Base-by-base conservation (phyloP, 176 grass and related monocot species). In the Paspalum notatum region DNA sequence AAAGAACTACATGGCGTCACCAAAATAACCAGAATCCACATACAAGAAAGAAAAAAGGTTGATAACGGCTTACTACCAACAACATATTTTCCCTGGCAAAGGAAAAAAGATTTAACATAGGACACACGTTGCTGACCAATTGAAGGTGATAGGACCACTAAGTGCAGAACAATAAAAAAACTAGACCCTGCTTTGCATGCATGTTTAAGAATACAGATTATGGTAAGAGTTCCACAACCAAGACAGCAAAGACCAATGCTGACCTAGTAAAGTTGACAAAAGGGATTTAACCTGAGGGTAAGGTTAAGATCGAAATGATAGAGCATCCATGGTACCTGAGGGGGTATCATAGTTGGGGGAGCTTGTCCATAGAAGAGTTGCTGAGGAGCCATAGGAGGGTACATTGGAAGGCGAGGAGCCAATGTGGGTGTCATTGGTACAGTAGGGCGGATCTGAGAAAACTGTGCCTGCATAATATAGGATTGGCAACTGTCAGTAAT, bases 351-450 rank as follows among this genome's bases (percentile, higher is more conserved):
- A 82, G 89, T 55, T 78, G 87, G 83, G 9, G 94, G 91, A 45
- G 79, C 84, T 88, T 97, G 94, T 45, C 94, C 91, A 82, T 97
- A 97, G 81, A 97, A 97, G 68, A 97, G 73, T 77, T 92, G 94
- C 62, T 97, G 94, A 84, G 92, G 87, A 50, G 83, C 67, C 83
- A 88, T 88, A 45, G 87, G 91, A 64, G 91, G 87, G 90, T 91
- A 97, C 86, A 94, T 89, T 52, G 91, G 91, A 73, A 97, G 78
- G 17, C 89, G 91, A 11, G 89, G 91, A 78, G 82, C 90, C 72
- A 94, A 43, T 48, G 91, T 69, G 75, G 94, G 86, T 50, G 89
- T 89, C 79, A 94, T 94, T 76, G 85, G 63, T 69, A 97, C 81
- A 84, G 91, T 54, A 86, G 91, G 89, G 47, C 85, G 89, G n/a